These are phyloP conservation scores for Blastobotrys ciferrii DNA, from an alignment of 1,139 yeast species.

Conservation along the genomic window DNA sequence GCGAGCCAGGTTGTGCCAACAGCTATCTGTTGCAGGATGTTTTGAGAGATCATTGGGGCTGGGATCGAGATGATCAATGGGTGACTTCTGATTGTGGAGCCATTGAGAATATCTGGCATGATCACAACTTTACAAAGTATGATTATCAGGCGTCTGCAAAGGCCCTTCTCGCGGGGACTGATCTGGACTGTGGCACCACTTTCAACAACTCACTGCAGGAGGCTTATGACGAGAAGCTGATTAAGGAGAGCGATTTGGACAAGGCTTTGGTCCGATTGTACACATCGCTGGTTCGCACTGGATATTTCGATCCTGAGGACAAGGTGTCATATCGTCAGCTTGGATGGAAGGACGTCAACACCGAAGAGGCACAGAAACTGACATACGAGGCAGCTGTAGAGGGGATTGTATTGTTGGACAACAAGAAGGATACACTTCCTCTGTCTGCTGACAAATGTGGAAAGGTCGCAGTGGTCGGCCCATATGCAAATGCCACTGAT, in stretches of 20 bases:
- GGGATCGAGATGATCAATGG: constrained; percentile 46
- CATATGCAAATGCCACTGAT: constrained; percentile 26
- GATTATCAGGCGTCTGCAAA: constrained; percentile 52
- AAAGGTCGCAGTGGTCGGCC: constrained; percentile 44
- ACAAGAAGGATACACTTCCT: constrained; percentile 48
- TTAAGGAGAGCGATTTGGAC: constrained; percentile 40
- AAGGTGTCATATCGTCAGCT: constrained; percentile 15
- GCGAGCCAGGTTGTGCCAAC: constrained; percentile 55
- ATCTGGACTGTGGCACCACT: constrained; percentile 41
- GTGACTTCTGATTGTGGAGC: constrained; percentile 62
- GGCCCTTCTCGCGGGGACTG: constrained; percentile 19
- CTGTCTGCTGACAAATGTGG: constrained; percentile 46
- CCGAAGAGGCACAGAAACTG: constrained; percentile 44
- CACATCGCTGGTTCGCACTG: constrained; percentile 28
- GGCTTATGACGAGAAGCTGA: constrained; percentile 49
- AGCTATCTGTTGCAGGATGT: constrained; percentile 50
- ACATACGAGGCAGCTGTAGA: constrained; percentile 55
- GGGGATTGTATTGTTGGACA: constrained; percentile 52
- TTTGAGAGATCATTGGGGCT: constrained; percentile 54
- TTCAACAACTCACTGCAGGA: constrained; percentile 51
- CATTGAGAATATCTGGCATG: constrained; percentile 26
- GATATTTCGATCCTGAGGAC: constrained; percentile 18
- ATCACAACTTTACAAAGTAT: constrained; percentile 38
- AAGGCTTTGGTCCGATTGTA: constrained; percentile 43
- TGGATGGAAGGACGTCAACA: constrained; percentile 45